Conservation (phyloP, 768 basidiomycete genomes). For the Pseudohyphozyma bogoriensis region DNA sequence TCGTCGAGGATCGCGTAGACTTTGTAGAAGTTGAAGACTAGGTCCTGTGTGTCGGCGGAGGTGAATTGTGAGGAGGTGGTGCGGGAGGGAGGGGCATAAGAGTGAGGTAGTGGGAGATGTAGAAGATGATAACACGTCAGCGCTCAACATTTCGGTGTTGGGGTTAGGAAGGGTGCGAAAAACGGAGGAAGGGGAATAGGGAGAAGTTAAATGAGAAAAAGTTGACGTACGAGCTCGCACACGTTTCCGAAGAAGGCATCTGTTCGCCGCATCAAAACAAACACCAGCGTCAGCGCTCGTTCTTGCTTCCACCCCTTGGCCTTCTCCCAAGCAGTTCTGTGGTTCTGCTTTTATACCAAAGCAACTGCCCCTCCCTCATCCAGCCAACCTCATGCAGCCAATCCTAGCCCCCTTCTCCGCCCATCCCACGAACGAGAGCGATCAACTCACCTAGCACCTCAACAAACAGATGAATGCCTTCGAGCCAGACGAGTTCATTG, state of each 20-base stretch:
- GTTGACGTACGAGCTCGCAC: constrained; percentile 50
- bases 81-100: background rate
- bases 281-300: background rate
- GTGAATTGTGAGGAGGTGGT: background rate
- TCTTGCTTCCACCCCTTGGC: too few species aligned
- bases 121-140: background rate
- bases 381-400: too few species aligned
- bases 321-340: too few species aligned
- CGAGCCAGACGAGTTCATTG: constrained; percentile 92
- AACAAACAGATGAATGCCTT: constrained; percentile 96
- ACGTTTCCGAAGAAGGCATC: constrained; percentile 99
- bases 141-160: too few species aligned
- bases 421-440: background rate
- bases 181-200: background rate
- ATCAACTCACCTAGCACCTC: constrained; percentile 76
- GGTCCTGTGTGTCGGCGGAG: constrained; percentile 49
- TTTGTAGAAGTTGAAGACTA: constrained; percentile 99
- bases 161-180: background rate
- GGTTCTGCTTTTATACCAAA: too few species aligned
- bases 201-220: background rate
- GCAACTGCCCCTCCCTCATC: too few species aligned
- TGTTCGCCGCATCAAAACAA: too few species aligned
- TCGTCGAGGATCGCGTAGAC: constrained; percentile 98
- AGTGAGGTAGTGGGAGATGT: background rate
- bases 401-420: too few species aligned